phyloP scores from a whole-genome alignment of 163 green algal species.

The Volvox carteri region DNA sequence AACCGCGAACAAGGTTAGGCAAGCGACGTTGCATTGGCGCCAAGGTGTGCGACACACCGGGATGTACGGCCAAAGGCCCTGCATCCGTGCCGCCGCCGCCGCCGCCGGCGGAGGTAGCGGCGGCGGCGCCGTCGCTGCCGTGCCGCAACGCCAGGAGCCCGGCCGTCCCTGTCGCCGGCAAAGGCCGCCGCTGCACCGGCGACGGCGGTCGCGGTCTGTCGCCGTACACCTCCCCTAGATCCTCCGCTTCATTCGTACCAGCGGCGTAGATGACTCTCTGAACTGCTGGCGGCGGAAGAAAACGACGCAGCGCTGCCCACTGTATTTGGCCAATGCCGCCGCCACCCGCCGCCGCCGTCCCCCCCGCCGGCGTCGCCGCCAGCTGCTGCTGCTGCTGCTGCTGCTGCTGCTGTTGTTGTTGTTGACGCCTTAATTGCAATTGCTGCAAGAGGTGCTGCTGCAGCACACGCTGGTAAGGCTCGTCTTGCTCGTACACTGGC shows the following conservation, averaged over 20 bases:
- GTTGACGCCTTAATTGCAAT: not conserved
- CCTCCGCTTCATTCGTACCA: not conserved
- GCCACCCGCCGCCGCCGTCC: not conserved
- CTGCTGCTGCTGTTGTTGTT: conserved; percentile 1
- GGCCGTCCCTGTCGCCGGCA: not conserved
- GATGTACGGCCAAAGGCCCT: not conserved
- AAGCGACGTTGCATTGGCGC: not conserved
- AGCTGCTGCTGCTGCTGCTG: not conserved
- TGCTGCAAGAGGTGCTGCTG: conserved; percentile 5
- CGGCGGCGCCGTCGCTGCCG: not conserved
- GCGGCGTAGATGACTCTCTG: too few relatives aligned
- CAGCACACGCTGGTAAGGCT: not conserved
- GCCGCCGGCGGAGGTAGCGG: not conserved
- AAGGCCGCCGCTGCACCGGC: not conserved
- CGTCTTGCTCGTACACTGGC: not conserved
- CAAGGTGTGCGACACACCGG: not conserved
- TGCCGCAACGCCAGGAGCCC: not conserved
- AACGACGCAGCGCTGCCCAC: too few relatives aligned
- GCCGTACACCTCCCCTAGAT: not conserved
- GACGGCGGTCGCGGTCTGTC: not conserved
- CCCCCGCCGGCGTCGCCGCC: not conserved
- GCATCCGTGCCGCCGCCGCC: not conserved
- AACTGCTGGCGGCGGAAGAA: too few relatives aligned
- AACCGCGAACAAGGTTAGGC: not conserved
- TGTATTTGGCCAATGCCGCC: not conserved